Evolutionary conservation across 164 flowering plant genomes (phyloP).

Genomic region (Tetrastigma voinierianum): DNA sequence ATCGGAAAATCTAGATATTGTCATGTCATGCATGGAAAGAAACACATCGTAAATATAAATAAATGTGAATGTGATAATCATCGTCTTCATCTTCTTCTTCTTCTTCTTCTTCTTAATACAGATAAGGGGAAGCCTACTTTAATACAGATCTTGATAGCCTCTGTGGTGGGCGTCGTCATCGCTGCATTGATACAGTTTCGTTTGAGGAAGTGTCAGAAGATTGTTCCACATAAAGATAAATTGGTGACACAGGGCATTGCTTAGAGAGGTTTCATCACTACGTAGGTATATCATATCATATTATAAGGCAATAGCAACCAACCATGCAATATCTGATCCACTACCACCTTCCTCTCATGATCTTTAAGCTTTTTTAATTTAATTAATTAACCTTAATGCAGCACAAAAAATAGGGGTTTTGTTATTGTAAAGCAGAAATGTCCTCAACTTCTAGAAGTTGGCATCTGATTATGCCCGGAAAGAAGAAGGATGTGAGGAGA

Average conservation of each 20-base stretch:
- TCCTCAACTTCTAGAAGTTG: slow-evolving; percentile 42
- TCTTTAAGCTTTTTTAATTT: background rate
- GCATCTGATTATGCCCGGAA: slow-evolving; percentile 42
- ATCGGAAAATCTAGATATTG: too few relatives aligned
- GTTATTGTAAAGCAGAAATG: too few relatives aligned
- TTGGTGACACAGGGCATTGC: slow-evolving; percentile 11
- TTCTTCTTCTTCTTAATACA: slow-evolving; percentile 9
- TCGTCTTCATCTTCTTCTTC: background rate
- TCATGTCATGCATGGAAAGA: too few relatives aligned
- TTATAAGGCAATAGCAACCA: too few relatives aligned
- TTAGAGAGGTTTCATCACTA: slow-evolving; percentile 46
- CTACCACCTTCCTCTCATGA: too few relatives aligned
- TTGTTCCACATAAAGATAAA: slow-evolving; percentile 27
- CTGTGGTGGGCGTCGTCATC: slow-evolving; percentile 36
- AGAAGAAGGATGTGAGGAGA: slow-evolving; percentile 41
- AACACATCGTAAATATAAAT: too few relatives aligned
- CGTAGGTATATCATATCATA: slow-evolving; percentile 47
- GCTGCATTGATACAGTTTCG: slow-evolving; percentile 31
- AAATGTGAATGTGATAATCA: too few relatives aligned
- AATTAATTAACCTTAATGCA: too few relatives aligned
- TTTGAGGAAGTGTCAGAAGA: slow-evolving; percentile 24
- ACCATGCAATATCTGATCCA: too few relatives aligned
- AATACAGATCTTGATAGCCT: slow-evolving; percentile 37
- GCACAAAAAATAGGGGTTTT: slow-evolving; percentile 53
- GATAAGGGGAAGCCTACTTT: slow-evolving; percentile 24